These are phyloP conservation scores for Colletotrichum sp. DNA, from an alignment of 2,329 filamentous ascomycete species.

Conservation along the genomic window DNA sequence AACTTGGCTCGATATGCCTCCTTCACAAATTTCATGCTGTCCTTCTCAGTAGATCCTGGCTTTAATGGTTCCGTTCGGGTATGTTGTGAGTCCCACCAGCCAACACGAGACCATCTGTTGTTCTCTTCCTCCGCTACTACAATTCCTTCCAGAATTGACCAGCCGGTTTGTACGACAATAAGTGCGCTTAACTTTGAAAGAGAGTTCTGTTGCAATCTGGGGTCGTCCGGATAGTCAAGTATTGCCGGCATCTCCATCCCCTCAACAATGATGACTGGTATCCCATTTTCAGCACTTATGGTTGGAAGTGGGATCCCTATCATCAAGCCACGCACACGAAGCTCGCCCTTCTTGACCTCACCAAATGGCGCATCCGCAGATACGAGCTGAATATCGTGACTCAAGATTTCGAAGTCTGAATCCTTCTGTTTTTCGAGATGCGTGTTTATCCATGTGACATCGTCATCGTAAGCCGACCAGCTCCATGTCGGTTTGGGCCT, in stretches of 20 bases:
- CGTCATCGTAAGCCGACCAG: neutral
- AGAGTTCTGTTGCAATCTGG: neutral
- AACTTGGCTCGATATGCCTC: neutral
- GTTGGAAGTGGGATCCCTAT: neutral
- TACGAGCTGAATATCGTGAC: neutral
- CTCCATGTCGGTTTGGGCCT: neutral
- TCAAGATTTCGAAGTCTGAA: neutral
- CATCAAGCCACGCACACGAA: neutral
- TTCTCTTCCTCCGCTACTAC: neutral
- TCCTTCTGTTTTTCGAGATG: neutral
- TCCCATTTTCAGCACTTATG: neutral
- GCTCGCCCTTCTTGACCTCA: neutral
- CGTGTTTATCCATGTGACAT: neutral
- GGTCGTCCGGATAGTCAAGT: neutral
- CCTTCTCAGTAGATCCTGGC: neutral
- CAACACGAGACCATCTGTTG: neutral
- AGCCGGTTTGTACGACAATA: neutral
- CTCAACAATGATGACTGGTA: neutral
- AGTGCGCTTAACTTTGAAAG: neutral
- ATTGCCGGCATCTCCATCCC: neutral
- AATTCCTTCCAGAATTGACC: neutral
- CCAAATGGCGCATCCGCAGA: neutral
- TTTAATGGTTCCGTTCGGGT: neutral
- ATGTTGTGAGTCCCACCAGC: neutral
- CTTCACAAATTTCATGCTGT: neutral